Evolutionary conservation across 139 green algal genomes (phyloP).

Genomic region (Bryopsis sp.): DNA sequence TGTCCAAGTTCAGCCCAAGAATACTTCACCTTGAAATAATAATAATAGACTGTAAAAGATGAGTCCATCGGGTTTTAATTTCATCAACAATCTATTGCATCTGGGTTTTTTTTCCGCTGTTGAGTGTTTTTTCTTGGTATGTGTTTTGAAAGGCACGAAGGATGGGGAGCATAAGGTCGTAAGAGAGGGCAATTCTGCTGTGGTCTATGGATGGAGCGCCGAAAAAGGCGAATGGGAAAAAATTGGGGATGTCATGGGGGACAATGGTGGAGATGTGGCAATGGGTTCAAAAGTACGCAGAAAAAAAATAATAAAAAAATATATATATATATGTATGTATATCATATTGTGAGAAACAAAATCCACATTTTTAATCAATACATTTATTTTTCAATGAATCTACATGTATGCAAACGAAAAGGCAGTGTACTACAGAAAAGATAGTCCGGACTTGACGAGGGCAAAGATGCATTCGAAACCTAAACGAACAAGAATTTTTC

Average conservation of each 20-base stretch:
- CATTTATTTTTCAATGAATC: not conserved
- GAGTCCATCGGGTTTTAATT: too few relatives aligned
- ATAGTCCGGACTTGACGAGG: too few relatives aligned
- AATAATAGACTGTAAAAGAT: too few relatives aligned
- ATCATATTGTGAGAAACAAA: not conserved
- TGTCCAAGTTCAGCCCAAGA: too few relatives aligned
- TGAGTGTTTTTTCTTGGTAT: not conserved
- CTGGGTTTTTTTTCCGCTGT: slow-evolving; percentile 20
- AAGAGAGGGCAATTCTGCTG: slow-evolving; percentile 44
- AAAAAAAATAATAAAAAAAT: too few relatives aligned
- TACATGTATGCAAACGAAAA: too few relatives aligned
- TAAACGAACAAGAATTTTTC: too few relatives aligned
- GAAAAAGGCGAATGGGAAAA: slow-evolving; percentile 66
- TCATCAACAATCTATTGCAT: too few relatives aligned
- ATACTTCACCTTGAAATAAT: too few relatives aligned
- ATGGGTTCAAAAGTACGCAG: slow-evolving; percentile 4
- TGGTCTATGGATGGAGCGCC: slow-evolving; percentile 73
- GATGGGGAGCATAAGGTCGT: slow-evolving; percentile 45
- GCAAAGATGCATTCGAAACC: too few relatives aligned
- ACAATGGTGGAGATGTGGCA: slow-evolving; percentile 11
- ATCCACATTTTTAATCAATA: not conserved
- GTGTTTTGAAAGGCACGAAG: slow-evolving; percentile 29
- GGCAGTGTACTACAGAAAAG: too few relatives aligned
- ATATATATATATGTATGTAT: too few relatives aligned
- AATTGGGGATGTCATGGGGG: slow-evolving; percentile 74